Evolutionary conservation across 352 stramenopile genomes (phyloP), one percentile per base, ranked within the genome.

Genomic region (Pythium phragmiticola): DNA sequence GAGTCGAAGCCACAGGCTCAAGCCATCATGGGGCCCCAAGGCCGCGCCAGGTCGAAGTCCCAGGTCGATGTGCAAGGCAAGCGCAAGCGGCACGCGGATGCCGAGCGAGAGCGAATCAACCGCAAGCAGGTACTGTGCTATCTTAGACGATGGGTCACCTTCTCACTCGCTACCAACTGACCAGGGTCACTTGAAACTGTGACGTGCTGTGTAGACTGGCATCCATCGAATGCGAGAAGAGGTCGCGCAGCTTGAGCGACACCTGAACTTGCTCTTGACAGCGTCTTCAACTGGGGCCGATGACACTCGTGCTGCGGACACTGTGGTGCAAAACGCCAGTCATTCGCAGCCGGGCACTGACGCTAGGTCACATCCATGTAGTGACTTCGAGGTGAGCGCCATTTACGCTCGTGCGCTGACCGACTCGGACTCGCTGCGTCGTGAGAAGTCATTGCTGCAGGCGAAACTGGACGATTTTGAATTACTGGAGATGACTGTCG

Each of bases 81-180:
- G 46, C 65, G 69, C 16, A 73, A 73, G 62, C 65, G 61, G 39
- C 60, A 76, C 53, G 69, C 60, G 0, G 65, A 70, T 34, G 65
- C 66, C 30, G 61, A 73, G 53, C 69, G 65, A 12, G 62, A 69
- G 39, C 61, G 67, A 26, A 74, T 66, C 42, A 61, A 74, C 45
- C 67, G 67, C 13, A 74, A 74, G 30, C 56, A 69, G 66, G 66
- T 73, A 63, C 42, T 30, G 23, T 30, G 26, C 14, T 30, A 0
- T 21, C 3, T 47, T 46, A 14, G 39, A 21, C 17, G 39, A 46
- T 46, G 39, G 39, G 13, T n/a, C 46, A 11, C 26, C n/a, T 21
- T 19, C 9, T 58, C 34, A 14, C n/a, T 42, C 5, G 45, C 17
- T 4, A 36, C 2, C 3, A 30, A 14, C 46, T 33, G 45, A 30